Conservation (phyloP, 106 monocot genomes). For the Iris macrosiphon region DNA sequence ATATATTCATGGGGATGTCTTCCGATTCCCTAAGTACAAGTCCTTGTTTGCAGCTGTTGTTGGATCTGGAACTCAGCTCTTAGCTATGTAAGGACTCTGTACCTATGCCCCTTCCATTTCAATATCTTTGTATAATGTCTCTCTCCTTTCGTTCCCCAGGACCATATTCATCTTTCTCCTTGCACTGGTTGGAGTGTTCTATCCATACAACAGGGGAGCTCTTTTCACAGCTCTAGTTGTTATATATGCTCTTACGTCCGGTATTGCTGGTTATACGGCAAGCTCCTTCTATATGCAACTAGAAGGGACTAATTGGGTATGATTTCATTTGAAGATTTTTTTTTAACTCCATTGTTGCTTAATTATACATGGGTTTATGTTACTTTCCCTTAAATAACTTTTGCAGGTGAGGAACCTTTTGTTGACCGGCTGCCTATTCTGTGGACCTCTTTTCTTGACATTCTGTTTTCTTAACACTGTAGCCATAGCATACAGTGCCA, state of each 20-base stretch:
- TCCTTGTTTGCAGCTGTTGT: slow-evolving; percentile 54
- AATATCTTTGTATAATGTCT: not conserved
- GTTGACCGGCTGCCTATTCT: slow-evolving; percentile 53
- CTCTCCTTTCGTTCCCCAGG: slow-evolving; percentile 16
- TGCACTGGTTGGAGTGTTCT: slow-evolving; percentile 61
- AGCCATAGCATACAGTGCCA: slow-evolving; percentile 46
- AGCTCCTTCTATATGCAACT: slow-evolving; percentile 51
- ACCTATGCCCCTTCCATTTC: not conserved
- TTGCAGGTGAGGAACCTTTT: slow-evolving; percentile 50
- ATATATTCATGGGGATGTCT: slow-evolving; percentile 67
- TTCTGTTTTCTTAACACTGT: slow-evolving; percentile 61
- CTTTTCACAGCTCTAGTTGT: slow-evolving; percentile 68
- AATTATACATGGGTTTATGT: not conserved
- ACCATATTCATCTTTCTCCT: slow-evolving; percentile 58
- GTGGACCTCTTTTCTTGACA: slow-evolving; percentile 56
- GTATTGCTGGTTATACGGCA: slow-evolving; percentile 59
- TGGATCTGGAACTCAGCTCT: slow-evolving; percentile 63
- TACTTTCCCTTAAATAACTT: too few relatives aligned
- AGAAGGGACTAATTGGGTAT: slow-evolving; percentile 69
- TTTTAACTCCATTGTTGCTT: not conserved
- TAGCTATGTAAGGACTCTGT: slow-evolving; percentile 40
- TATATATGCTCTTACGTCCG: slow-evolving; percentile 69
- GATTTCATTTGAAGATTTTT: not conserved
- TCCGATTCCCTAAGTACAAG: slow-evolving; percentile 50
- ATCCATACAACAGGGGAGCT: slow-evolving; percentile 62